Conservation (phyloP, 805 yeast species). For the Myxozyma neglecta region DNA sequence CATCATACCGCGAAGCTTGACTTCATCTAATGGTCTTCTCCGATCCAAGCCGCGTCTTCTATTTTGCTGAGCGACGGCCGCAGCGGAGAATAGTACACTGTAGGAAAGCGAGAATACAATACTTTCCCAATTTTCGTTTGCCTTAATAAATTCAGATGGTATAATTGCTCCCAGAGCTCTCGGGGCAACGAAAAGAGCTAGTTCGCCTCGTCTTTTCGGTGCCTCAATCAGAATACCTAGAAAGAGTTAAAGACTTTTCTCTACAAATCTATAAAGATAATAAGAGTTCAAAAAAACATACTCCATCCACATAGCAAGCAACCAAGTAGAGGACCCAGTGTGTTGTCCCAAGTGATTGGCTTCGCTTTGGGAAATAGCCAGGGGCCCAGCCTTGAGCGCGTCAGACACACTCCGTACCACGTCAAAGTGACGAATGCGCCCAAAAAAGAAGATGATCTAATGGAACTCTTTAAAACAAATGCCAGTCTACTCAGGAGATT, state of each 20-base stretch:
- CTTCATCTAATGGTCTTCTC: not conserved
- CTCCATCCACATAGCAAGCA: constrained; percentile 47
- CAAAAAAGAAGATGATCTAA: constrained; percentile 48
- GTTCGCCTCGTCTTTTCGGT: constrained; percentile 47
- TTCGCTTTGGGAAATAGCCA: constrained; percentile 44
- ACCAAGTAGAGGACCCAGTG: constrained; percentile 47
- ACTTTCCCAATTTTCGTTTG: constrained; percentile 15
- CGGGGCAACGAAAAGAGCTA: constrained; percentile 46
- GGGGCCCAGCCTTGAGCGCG: constrained; percentile 46
- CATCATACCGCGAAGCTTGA: constrained; percentile 12
- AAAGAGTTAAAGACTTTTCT: not conserved
- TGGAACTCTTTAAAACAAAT: constrained; percentile 36
- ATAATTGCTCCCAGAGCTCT: constrained; percentile 21
- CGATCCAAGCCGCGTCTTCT: not conserved
- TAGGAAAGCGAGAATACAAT: constrained; percentile 13
- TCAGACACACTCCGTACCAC: constrained; percentile 53
- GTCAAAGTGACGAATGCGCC: constrained; percentile 46
- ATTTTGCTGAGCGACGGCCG: not conserved
- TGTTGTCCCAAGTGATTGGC: constrained; percentile 43
- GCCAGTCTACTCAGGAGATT: constrained; percentile 31
- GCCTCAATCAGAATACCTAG: constrained; percentile 38
- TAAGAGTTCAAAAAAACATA: constrained; percentile 35
- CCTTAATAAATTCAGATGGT: constrained; percentile 5
- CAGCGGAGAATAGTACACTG: constrained; percentile 17
- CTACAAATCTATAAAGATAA: not conserved